Evolutionary conservation across 495 filamentous ascomycete genomes (phyloP), one percentile per base, ranked within the genome.

Genomic region (Lindgomyces ingoldianus): DNA sequence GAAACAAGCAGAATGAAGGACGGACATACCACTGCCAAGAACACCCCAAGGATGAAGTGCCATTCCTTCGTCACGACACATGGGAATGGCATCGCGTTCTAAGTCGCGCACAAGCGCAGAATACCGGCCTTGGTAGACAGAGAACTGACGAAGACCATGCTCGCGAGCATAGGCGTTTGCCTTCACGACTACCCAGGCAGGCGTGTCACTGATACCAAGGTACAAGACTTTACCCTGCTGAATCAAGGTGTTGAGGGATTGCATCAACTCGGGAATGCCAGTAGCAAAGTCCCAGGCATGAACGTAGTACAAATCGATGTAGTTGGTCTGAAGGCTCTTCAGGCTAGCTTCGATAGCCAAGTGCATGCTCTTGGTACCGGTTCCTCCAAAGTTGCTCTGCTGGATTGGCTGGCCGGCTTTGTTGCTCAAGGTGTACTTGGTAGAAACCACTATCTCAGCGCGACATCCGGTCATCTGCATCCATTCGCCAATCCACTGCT

Each of bases 401-500:
- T n/a, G n/a, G n/a, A n/a, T n/a, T n/a, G n/a, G n/a, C n/a, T n/a
- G n/a, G n/a, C n/a, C n/a, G n/a, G n/a, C n/a, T n/a, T n/a, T n/a
- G n/a, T n/a, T n/a, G n/a, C n/a, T n/a, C n/a, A n/a, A n/a, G 3
- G 74, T 85, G 74, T 80, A 92, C 72, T 91, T 91, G 19, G 89
- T 91, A 0, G 87, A 87, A 52, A 91, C 75, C 56, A 93, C 87
- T 30, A 89, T 80, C 61, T 84, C 72, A 59, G 89, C 86, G 0
- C 86, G 80, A 29, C 77, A 79, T 0, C 73, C 71, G 25, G 80
- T 75, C 29, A 72, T 25, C 1, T 73, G 75, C 80, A 91, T 84
- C 89, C 89, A 92, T 64, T 91, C 89, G 24, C 90, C 89, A 55
- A 93, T 78, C 87, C 86, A 90, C 0, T 62, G 68, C 71, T 93